Conservation (phyloP, 768 basidiomycete genomes). For the Clavaria fumosa region DNA sequence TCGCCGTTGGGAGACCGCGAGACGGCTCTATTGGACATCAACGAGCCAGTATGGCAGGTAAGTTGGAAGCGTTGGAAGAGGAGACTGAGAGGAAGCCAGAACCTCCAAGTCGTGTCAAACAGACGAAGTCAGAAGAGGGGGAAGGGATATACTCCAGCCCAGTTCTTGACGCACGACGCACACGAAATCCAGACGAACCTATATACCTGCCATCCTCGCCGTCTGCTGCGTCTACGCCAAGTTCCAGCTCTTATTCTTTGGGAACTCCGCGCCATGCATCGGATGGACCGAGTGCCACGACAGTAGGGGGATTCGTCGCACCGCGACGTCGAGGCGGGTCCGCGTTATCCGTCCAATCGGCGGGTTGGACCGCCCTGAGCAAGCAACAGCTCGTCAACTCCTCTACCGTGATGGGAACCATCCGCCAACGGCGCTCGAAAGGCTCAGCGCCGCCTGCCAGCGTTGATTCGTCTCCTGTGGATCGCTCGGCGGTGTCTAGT, state of each 20-base stretch:
- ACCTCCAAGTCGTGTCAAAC: too few species aligned
- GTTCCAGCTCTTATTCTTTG: too few species aligned
- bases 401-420: slow-evolving; percentile 45
- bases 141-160: too few species aligned
- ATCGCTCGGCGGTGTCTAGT: slow-evolving; percentile 28
- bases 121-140: too few species aligned
- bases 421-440: slow-evolving; percentile 53
- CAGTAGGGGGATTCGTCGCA: slow-evolving; percentile 23
- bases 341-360: slow-evolving; percentile 26
- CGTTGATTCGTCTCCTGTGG: slow-evolving; percentile 35
- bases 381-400: slow-evolving; percentile 38
- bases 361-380: slow-evolving; percentile 12
- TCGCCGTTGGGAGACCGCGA: slow-evolving; percentile 25
- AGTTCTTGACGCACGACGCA: slow-evolving; percentile 30
- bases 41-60: slow-evolving; percentile 39
- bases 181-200: slow-evolving; percentile 38
- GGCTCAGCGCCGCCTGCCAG: slow-evolving; percentile 47
- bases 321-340: slow-evolving; percentile 47
- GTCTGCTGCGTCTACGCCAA: slow-evolving; percentile 16
- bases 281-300: too few species aligned
- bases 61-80: slow-evolving; percentile 47
- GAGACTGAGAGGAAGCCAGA: slow-evolving; percentile 31
- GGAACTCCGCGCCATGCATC: too few species aligned
- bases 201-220: slow-evolving; percentile 52
- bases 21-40: slow-evolving; percentile 37